Percentiles rank a stretch among this genome's conserved stretches.
These are phyloP conservation scores for Echria macrotheca DNA, from an alignment of 495 filamentous ascomycete genomes.

Conservation along the genomic window DNA sequence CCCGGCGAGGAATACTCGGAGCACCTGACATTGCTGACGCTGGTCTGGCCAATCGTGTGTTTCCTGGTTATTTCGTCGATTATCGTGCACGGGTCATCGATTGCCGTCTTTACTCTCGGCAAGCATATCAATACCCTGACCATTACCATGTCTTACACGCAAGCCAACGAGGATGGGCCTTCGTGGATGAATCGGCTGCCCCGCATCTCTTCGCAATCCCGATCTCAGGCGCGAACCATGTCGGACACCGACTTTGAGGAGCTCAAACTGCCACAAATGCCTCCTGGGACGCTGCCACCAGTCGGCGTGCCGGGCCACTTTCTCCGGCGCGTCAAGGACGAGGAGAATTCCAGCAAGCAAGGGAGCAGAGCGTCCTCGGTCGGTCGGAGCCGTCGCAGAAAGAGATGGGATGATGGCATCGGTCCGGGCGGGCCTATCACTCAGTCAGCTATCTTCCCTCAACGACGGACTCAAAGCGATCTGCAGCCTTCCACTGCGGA, in stretches of 20 bases:
- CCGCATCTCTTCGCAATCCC: slow-evolving; percentile 78
- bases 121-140: slow-evolving; percentile 98
- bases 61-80: slow-evolving; percentile 96
- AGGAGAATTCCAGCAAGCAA: slow-evolving; percentile 53
- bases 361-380: slow-evolving; percentile 57
- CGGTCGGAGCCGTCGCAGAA: slow-evolving; percentile 53
- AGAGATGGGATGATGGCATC: slow-evolving; percentile 62
- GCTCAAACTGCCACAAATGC: slow-evolving; percentile 57
- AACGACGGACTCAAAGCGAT: slow-evolving; percentile 45
- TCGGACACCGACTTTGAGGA: slow-evolving; percentile 49
- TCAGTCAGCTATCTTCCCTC: slow-evolving; percentile 83
- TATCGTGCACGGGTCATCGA: slow-evolving; percentile 91
- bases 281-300: slow-evolving; percentile 75
- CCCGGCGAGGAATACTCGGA: slow-evolving; percentile 52
- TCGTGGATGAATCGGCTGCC: slow-evolving; percentile 94
- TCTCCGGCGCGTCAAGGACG: slow-evolving; percentile 73
- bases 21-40: slow-evolving; percentile 64
- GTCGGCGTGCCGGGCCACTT: slow-evolving; percentile 72
- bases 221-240: slow-evolving; percentile 75
- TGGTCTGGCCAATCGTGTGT: slow-evolving; percentile 95
- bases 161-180: slow-evolving; percentile 81
- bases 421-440: slow-evolving; percentile 84
- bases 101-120: slow-evolving; percentile 96
- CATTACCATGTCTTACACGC: slow-evolving; percentile 91
- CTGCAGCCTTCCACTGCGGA: slow-evolving; percentile 13